These are phyloP conservation scores for Boechera retrofracta DNA, from an alignment of 345 rosid species.

Conservation along the genomic window DNA sequence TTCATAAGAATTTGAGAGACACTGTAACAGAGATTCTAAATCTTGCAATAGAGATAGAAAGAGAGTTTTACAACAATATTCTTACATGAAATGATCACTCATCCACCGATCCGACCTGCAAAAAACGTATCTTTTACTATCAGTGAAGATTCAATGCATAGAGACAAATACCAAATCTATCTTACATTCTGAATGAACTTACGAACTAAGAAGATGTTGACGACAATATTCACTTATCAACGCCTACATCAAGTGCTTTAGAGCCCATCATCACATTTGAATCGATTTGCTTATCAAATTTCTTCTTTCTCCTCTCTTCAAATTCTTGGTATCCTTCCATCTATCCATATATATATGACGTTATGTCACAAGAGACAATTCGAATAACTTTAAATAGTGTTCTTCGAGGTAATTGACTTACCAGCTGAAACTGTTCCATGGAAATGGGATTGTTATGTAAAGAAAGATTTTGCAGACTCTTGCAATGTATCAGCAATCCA, in stretches of 20 bases:
- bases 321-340: conserved; percentile 93
- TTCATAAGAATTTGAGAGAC: conserved; percentile 16
- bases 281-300: conserved; percentile 95
- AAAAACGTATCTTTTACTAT: neutral
- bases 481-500: conserved; percentile 79
- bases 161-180: conserved; percentile 8
- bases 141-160: conserved; percentile 1
- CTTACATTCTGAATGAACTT: conserved; percentile 21
- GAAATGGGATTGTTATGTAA: conserved; percentile 88
- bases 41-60: neutral
- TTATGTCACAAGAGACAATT: neutral
- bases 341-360: conserved; percentile 40
- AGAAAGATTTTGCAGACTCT: conserved; percentile 84
- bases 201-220: conserved; percentile 2
- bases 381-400: neutral
- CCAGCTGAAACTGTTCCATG: conserved; percentile 96
- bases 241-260: conserved; percentile 93
- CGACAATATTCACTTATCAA: conserved; percentile 52
- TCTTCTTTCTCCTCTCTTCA: conserved; percentile 90
- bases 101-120: conserved; percentile 33
- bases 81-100: conserved; percentile 29
- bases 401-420: conserved; percentile 35
- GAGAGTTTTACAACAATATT: conserved; percentile 39
- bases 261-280: conserved; percentile 96
- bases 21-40: conserved; percentile 22